Percentiles rank a stretch among this genome's conserved stretches.
Evolutionary conservation across 129 eudicot genomes (phyloP).

Genomic region (Dittrichia graveolens): DNA sequence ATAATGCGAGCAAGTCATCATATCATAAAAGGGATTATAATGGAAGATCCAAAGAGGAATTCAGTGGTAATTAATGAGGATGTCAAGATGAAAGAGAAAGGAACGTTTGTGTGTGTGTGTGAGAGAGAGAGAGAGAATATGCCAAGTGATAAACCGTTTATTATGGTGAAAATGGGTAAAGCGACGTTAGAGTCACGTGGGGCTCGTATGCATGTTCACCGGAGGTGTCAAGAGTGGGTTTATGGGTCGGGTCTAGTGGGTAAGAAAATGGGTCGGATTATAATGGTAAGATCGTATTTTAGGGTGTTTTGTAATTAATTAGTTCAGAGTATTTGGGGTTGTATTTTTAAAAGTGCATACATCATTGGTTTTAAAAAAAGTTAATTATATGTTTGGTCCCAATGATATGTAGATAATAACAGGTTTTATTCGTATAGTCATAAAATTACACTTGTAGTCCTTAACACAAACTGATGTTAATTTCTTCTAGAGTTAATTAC

Average conservation of each 20-base stretch:
- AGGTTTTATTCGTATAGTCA: no score
- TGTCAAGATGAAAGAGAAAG: conserved; percentile 30
- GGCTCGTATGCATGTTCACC: conserved; percentile 10
- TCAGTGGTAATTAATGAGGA: conserved; percentile 34
- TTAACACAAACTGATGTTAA: no score
- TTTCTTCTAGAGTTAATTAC: no score
- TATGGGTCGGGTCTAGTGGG: neutral
- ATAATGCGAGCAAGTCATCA: conserved; percentile 7
- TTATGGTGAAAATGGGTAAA: conserved; percentile 4
- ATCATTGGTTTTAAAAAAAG: no score
- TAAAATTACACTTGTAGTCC: no score
- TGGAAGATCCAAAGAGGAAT: conserved; percentile 1
- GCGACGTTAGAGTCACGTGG: conserved; percentile 8
- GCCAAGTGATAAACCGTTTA: conserved; percentile 32
- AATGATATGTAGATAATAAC: no score
- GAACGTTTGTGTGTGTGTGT: conserved; percentile 12
- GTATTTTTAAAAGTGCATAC: no score
- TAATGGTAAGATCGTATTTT: no score
- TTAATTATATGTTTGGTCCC: no score
- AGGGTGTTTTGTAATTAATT: no score
- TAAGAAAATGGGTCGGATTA: no score
- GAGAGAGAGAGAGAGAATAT: conserved; percentile 32
- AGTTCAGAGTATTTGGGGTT: no score
- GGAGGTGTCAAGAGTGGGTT: conserved; percentile 7
- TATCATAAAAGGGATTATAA: conserved; percentile 10